These are phyloP conservation scores for Pyrenophora teres DNA, from an alignment of 2,329 filamentous ascomycete genomes.

Conservation along the genomic window DNA sequence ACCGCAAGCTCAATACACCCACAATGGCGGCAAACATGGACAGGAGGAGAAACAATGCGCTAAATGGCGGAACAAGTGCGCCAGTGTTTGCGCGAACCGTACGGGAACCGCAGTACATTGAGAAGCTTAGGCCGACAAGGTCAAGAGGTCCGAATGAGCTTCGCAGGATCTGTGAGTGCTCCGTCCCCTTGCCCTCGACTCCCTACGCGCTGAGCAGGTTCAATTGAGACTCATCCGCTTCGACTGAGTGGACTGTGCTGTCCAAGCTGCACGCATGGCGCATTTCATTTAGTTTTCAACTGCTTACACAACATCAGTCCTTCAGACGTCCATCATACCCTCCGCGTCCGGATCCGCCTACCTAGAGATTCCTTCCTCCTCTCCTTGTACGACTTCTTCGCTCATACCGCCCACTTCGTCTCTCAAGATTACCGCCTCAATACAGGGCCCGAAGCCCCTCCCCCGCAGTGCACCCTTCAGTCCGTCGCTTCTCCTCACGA, in stretches of 20 bases:
- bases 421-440: slow-evolving; percentile 89
- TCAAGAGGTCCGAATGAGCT: slow-evolving; percentile 70
- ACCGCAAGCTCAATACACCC: slow-evolving; percentile 10
- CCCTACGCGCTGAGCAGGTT: not conserved
- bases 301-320: slow-evolving; percentile 59
- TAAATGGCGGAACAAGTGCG: slow-evolving; percentile 73
- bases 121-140: slow-evolving; percentile 57
- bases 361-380: slow-evolving; percentile 63
- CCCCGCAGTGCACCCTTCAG: slow-evolving; percentile 90
- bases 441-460: slow-evolving; percentile 89
- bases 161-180: slow-evolving; percentile 79
- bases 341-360: slow-evolving; percentile 94
- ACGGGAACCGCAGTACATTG: slow-evolving; percentile 52
- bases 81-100: slow-evolving; percentile 68
- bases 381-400: slow-evolving; percentile 43
- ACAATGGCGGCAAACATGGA: slow-evolving; percentile 56
- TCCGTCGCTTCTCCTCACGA: slow-evolving; percentile 86
- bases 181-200: not conserved
- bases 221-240: not conserved
- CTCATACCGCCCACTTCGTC: slow-evolving; percentile 64
- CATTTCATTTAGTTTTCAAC: not conserved
- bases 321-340: slow-evolving; percentile 89
- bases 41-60: slow-evolving; percentile 87
- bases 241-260: too few relatives aligned
- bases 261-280: not conserved